phyloP scores from a whole-genome alignment of 805 yeast species.

The Starmerella stigmatis region DNA sequence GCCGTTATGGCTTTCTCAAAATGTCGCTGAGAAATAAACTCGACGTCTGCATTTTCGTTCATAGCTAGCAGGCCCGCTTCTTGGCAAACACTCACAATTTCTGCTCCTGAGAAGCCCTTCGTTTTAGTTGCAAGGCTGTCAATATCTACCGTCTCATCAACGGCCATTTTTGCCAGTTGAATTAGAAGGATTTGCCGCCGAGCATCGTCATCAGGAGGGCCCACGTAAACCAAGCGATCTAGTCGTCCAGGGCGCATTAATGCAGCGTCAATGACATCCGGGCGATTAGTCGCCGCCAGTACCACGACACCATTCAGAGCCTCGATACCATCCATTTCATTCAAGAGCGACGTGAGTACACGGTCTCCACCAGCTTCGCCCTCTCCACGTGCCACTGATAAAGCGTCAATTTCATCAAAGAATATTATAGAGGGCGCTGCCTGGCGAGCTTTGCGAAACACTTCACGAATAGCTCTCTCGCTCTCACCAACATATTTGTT shows the following conservation, averaged over 20 bases:
- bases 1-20: conserved; percentile 60
- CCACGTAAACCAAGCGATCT: conserved; percentile 84
- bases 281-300: conserved; percentile 93
- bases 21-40: conserved; percentile 49
- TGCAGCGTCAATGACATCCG: conserved; percentile 87
- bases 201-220: conserved; percentile 80
- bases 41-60: conserved; percentile 52
- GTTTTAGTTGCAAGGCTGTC: conserved; percentile 49
- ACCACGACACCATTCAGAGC: conserved; percentile 86
- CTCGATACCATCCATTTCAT: conserved; percentile 96
- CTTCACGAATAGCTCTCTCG: conserved; percentile 85
- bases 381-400: conserved; percentile 60
- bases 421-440: conserved; percentile 91
- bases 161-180: conserved; percentile 53
- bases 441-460: conserved; percentile 85
- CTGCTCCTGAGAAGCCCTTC: conserved; percentile 95
- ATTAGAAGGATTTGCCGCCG: conserved; percentile 67
- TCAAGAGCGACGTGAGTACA: conserved; percentile 79
- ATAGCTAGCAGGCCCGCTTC: conserved; percentile 94
- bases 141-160: conserved; percentile 42
- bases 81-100: conserved; percentile 80
- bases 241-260: conserved; percentile 89
- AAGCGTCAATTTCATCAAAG: conserved; percentile 94
- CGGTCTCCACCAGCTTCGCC: conserved; percentile 60
- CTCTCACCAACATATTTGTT: conserved; percentile 95